These are phyloP conservation scores for Cutaneotrichosporon sp. DNA, from an alignment of 1,284 basidiomycete genomes.

Conservation along the genomic window DNA sequence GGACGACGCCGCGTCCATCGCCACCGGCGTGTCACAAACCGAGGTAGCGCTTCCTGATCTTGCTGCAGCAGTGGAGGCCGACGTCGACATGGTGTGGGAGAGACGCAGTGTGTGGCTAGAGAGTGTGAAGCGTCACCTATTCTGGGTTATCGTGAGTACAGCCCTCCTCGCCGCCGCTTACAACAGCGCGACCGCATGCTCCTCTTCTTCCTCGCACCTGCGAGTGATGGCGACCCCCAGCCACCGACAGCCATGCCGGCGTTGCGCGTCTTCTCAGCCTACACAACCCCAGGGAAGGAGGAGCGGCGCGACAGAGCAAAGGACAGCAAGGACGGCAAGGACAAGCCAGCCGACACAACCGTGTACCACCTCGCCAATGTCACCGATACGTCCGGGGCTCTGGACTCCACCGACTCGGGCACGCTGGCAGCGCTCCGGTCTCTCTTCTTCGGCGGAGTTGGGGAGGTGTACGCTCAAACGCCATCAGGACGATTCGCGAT, in stretches of 20 bases:
- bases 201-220: slow-evolving; percentile 20
- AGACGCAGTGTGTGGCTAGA: slow-evolving; percentile 18
- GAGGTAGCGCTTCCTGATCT: slow-evolving; percentile 22
- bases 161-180: background rate
- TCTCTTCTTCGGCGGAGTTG: background rate
- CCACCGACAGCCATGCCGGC: background rate
- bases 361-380: slow-evolving; percentile 7
- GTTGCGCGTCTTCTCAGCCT: slow-evolving; percentile 3
- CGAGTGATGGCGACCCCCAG: background rate
- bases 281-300: background rate
- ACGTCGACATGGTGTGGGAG: slow-evolving; percentile 11
- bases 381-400: slow-evolving; percentile 10
- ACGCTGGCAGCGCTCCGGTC: slow-evolving; percentile 10
- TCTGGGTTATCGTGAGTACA: slow-evolving; percentile 34
- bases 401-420: slow-evolving; percentile 17
- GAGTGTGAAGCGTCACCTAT: slow-evolving; percentile 14
- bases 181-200: slow-evolving; percentile 30
- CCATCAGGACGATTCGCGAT: slow-evolving; percentile 23
- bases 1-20: background rate
- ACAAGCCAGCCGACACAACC: slow-evolving; percentile 6
- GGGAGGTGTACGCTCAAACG: slow-evolving; percentile 28
- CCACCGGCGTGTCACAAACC: background rate
- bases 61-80: slow-evolving; percentile 22
- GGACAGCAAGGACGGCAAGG: too few species aligned
- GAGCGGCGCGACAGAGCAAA: too few species aligned